Conservation (phyloP, 2,329 filamentous ascomycete genomes). For the Paramyrothecium sp. region DNA sequence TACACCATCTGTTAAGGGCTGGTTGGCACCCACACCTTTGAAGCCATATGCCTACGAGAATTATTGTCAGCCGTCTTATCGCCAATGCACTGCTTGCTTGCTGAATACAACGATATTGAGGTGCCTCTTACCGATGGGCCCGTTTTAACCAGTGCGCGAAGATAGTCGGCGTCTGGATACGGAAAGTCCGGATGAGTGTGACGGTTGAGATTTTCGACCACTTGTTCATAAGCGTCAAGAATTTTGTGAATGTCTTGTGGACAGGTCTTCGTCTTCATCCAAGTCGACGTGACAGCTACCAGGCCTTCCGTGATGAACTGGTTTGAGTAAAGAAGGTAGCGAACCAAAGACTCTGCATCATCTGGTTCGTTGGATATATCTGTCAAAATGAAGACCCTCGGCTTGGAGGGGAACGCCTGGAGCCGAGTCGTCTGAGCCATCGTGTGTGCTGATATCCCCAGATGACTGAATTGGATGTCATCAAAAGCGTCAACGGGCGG, state of each 20-base stretch:
- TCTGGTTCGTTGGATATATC: slow-evolving; percentile 47
- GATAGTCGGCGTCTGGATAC: slow-evolving; percentile 37
- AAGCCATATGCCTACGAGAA: slow-evolving; percentile 27
- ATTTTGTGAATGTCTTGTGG: slow-evolving; percentile 42
- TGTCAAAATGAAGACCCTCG: slow-evolving; percentile 37
- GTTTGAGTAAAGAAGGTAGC: slow-evolving; percentile 43
- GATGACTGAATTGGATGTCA: no score
- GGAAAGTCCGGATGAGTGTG: slow-evolving; percentile 42
- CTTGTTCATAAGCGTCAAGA: slow-evolving; percentile 39
- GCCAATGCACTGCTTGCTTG: neutral
- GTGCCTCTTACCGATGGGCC: slow-evolving; percentile 29
- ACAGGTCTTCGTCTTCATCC: slow-evolving; percentile 37
- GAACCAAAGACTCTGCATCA: slow-evolving; percentile 41
- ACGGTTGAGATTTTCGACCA: slow-evolving; percentile 44
- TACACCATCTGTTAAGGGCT: slow-evolving; percentile 34
- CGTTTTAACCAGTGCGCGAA: slow-evolving; percentile 31
- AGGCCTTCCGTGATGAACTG: slow-evolving; percentile 44
- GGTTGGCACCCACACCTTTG: slow-evolving; percentile 25
- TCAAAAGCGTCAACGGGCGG: no score
- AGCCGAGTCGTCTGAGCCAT: no score
- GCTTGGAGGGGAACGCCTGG: slow-evolving; percentile 15
- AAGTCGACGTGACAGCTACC: slow-evolving; percentile 44
- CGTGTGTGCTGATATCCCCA: no score
- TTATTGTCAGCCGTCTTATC: neutral
- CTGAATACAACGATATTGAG: neutral